A percentile compares a stretch with the other conserved stretches of the same genome.
phyloP scores from a whole-genome alignment of 768 basidiomycete species.

The Naganishia randhawae region DNA sequence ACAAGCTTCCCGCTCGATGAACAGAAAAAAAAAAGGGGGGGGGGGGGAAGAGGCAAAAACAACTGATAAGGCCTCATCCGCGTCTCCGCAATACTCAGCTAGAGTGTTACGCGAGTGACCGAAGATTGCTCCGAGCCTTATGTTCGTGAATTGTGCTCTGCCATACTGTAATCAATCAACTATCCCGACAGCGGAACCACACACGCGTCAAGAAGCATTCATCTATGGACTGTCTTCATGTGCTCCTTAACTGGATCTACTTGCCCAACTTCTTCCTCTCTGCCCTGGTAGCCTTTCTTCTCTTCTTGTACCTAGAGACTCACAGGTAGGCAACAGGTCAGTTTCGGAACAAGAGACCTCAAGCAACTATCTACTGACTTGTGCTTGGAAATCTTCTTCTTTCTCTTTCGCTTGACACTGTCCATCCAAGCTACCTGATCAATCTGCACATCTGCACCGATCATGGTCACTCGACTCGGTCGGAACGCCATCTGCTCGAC shows the following conservation, averaged over 20 bases:
- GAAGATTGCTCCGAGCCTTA: background rate
- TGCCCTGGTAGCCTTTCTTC: conserved; percentile 59
- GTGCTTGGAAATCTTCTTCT: conserved; percentile 94
- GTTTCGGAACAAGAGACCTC: conserved; percentile 8
- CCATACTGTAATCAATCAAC: background rate
- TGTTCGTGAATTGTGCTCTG: background rate
- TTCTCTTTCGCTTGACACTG: conserved; percentile 49
- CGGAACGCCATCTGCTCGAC: conserved; percentile 9
- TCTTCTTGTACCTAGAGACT: conserved; percentile 77
- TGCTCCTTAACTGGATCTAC: conserved; percentile 20
- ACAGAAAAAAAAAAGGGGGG: no score
- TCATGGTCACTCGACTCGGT: conserved; percentile 5
- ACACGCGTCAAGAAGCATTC: background rate
- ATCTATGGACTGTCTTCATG: conserved; percentile 3
- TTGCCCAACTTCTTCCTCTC: conserved; percentile 42
- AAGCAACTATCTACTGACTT: conserved; percentile 61
- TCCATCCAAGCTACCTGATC: conserved; percentile 41
- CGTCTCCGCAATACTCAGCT: background rate
- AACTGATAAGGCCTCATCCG: no score
- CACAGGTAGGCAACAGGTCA: conserved; percentile 17
- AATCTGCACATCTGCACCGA: conserved; percentile 13
- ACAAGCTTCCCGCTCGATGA: no score
- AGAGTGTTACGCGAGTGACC: background rate
- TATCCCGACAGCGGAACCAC: background rate
- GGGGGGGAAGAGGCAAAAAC: no score